Percentiles rank a stretch among this genome's conserved stretches.
phyloP scores from a whole-genome alignment of 202 grass and related monocot genomes.

The Zoysia matrella region DNA sequence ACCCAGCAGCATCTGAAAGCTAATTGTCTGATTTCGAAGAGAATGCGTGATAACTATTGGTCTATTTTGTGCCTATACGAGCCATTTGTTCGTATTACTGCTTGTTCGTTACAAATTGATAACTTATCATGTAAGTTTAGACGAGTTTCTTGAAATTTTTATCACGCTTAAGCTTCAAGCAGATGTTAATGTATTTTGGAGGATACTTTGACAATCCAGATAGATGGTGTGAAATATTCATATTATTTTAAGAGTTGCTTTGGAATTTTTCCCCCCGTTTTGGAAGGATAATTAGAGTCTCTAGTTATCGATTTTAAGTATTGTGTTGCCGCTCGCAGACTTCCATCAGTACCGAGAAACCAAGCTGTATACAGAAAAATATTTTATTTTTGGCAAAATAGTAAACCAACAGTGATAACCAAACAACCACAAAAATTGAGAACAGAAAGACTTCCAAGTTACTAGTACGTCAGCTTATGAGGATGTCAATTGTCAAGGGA shows the following conservation, averaged over 20 bases:
- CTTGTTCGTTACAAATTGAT: conserved; percentile 10
- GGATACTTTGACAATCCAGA: not conserved
- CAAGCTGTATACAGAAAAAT: not conserved
- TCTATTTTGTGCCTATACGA: conserved; percentile 31
- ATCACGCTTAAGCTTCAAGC: not conserved
- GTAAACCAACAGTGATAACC: not conserved
- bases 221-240: not conserved
- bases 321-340: not conserved
- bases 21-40: conserved; percentile 35
- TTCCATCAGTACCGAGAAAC: not conserved
- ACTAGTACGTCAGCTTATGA: not conserved
- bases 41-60: conserved; percentile 24
- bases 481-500: not conserved
- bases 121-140: conserved; percentile 34
- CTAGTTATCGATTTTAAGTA: not conserved
- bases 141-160: conserved; percentile 15
- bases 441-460: not conserved
- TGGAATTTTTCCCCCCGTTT: not conserved
- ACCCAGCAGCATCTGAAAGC: conserved; percentile 71
- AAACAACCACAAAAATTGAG: not conserved
- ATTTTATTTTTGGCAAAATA: too few relatives aligned
- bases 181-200: not conserved
- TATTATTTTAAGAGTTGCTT: not conserved
- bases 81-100: conserved; percentile 13
- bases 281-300: not conserved